A percentile compares a stretch with the other conserved stretches of the same genome.
Conservation (phyloP, 106 monocot genomes). For the Dendrobium nobile region DNA sequence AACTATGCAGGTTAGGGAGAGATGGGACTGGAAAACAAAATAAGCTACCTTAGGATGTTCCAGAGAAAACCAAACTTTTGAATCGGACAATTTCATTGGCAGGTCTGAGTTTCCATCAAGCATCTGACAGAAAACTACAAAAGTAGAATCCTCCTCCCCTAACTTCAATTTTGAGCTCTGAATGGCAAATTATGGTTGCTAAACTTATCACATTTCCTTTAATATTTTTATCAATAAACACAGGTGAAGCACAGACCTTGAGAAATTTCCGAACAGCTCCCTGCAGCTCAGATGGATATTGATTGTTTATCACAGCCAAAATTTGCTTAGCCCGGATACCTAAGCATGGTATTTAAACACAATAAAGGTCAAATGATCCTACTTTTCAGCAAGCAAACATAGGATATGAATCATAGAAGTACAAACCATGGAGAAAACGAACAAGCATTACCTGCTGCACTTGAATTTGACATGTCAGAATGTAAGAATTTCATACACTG, state of each 20-base stretch:
- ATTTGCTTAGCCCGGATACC: conserved; percentile 56
- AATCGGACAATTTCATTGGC: conserved; percentile 35
- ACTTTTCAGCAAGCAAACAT: not conserved
- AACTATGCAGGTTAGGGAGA: not conserved
- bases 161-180: conserved; percentile 38
- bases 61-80: conserved; percentile 74
- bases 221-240: not conserved
- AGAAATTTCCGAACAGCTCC: conserved; percentile 53
- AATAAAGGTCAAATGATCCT: not conserved
- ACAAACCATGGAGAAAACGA: not conserved
- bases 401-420: not conserved
- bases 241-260: conserved; percentile 31
- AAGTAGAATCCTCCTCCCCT: conserved; percentile 34
- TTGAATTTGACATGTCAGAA: conserved; percentile 22
- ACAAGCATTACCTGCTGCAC: conserved; percentile 39
- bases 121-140: conserved; percentile 31
- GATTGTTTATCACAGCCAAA: conserved; percentile 35
- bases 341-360: conserved; percentile 13
- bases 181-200: not conserved
- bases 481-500: conserved; percentile 33
- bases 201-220: not conserved
- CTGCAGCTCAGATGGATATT: conserved; percentile 55
- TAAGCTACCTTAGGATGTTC: conserved; percentile 77
- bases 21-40: not conserved
- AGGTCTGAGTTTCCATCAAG: conserved; percentile 43